These are phyloP conservation scores for Hordeum pubiflorum DNA, from an alignment of 202 grass and related monocot genomes.

Conservation along the genomic window DNA sequence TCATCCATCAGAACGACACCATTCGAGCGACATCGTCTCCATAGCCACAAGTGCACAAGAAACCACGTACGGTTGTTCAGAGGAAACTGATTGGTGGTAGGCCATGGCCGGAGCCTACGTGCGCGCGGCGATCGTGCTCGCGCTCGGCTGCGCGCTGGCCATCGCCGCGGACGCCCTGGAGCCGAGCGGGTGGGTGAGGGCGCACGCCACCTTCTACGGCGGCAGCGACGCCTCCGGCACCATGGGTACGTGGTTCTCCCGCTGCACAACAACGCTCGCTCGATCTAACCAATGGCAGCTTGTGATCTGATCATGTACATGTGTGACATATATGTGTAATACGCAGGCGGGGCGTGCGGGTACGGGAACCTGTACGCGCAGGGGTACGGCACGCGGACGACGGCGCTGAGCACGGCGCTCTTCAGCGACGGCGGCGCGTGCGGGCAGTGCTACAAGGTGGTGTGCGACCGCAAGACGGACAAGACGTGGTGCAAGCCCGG, in stretches of 20 bases:
- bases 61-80: neutral
- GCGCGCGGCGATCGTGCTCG: neutral
- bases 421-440: conserved; percentile 69
- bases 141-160: neutral
- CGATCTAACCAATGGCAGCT: neutral
- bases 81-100: neutral
- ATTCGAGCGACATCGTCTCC: neutral
- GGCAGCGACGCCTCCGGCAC: conserved; percentile 85
- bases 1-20: neutral
- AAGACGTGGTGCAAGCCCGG: conserved; percentile 45
- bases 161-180: neutral
- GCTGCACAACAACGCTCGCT: neutral
- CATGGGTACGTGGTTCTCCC: conserved; percentile 38
- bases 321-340: too few species aligned
- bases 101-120: neutral
- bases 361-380: conserved; percentile 6
- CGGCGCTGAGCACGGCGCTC: conserved; percentile 56
- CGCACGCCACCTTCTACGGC: conserved; percentile 89
- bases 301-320: neutral
- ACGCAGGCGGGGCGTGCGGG: neutral
- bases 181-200: conserved; percentile 17
- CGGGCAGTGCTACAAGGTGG: conserved; percentile 69
- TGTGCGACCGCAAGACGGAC: conserved; percentile 37
- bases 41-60: neutral
- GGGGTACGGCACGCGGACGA: neutral